Evolutionary conservation across 306 rosid species (phyloP).

Genomic region (Crotalaria pallida): DNA sequence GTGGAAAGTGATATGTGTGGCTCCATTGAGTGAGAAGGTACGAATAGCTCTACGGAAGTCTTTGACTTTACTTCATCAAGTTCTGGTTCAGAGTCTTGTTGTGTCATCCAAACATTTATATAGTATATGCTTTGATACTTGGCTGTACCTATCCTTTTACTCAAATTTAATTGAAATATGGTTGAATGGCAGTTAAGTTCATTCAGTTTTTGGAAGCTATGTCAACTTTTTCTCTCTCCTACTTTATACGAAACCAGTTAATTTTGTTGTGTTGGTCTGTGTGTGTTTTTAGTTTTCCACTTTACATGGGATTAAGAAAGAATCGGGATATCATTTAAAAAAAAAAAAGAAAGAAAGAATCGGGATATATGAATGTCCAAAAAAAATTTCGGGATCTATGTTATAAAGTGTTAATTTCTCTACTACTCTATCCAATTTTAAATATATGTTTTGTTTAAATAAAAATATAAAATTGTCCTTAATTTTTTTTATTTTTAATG

Average conservation of each 20-base stretch:
- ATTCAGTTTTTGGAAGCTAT: neutral
- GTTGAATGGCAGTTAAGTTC: constrained; percentile 20
- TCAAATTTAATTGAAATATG: neutral
- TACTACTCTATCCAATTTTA: no score
- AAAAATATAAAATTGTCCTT: no score
- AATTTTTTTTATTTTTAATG: no score
- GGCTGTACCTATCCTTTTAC: neutral
- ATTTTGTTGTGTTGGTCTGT: neutral
- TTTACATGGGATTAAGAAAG: no score
- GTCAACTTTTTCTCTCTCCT: neutral
- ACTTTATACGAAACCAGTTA: neutral
- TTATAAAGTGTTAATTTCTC: no score
- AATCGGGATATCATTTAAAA: no score
- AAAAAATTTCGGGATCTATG: no score
- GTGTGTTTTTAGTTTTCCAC: neutral
- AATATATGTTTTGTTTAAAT: no score
- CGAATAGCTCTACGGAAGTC: neutral
- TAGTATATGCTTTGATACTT: neutral
- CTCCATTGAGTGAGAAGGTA: constrained; percentile 9
- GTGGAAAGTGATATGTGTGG: constrained; percentile 28
- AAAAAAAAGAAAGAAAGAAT: no score
- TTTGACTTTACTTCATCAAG: neutral
- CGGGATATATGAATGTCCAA: no score
- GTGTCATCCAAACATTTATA: constrained; percentile 4
- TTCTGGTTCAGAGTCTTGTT: neutral